phyloP scores from a whole-genome alignment of 2,329 filamentous ascomycete species.

The Claviceps humidiphila region DNA sequence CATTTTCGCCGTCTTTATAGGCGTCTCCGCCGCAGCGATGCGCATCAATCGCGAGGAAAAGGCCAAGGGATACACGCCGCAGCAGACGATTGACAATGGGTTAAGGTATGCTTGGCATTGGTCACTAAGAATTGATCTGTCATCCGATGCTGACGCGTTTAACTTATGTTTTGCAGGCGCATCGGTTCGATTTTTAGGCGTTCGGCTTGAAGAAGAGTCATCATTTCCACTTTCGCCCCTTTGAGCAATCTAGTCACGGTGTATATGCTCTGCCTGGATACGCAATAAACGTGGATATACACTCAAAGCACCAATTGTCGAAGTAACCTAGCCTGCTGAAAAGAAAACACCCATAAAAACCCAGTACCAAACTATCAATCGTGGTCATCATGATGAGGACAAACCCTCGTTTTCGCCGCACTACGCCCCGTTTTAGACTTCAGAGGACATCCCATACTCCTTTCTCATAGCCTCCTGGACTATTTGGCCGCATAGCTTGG shows the following conservation, averaged over 20 bases:
- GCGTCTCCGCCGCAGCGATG: conserved; percentile 39
- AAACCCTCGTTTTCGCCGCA: not conserved
- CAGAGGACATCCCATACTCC: conserved; percentile 45
- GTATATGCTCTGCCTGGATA: too few species aligned
- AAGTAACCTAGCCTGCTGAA: too few species aligned
- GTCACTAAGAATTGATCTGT: not conserved
- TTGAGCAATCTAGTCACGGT: too few species aligned
- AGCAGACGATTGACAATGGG: conserved; percentile 34
- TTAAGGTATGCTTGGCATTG: conserved; percentile 22
- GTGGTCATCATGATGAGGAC: not conserved
- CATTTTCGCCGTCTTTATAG: conserved; percentile 44
- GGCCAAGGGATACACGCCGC: conserved; percentile 39
- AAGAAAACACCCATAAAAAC: not conserved
- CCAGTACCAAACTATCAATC: too few species aligned
- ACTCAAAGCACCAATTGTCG: too few species aligned
- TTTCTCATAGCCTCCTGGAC: conserved; percentile 57
- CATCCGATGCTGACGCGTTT: not conserved
- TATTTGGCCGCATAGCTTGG: conserved; percentile 57
- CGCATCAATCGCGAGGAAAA: conserved; percentile 49
- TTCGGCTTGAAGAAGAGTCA: too few species aligned
- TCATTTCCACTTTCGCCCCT: too few species aligned
- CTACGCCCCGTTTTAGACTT: conserved; percentile 12
- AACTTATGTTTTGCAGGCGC: conserved; percentile 13
- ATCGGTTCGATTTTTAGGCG: not conserved
- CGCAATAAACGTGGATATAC: too few species aligned